phyloP scores from a whole-genome alignment of 306 rosid species.

The Pyrus bretschneideri region DNA sequence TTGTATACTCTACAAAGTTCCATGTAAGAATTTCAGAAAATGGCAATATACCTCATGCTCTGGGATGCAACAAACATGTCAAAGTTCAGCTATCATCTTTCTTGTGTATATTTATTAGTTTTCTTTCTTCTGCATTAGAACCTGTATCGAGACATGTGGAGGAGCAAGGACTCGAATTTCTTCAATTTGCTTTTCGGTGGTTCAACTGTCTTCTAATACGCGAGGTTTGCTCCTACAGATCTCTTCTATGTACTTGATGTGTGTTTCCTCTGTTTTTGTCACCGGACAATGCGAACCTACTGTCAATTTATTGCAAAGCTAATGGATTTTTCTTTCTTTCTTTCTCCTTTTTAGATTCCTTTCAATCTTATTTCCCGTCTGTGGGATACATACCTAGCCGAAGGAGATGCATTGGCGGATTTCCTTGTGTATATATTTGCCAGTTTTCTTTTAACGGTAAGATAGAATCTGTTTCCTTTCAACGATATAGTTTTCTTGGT shows the following conservation, averaged over 20 bases:
- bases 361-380: conserved; percentile 86
- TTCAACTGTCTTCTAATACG: conserved; percentile 96
- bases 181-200: conserved; percentile 99
- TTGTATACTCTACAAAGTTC: not conserved
- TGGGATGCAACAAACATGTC: not conserved
- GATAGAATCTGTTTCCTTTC: conserved; percentile 16
- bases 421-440: conserved; percentile 96
- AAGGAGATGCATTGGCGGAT: conserved; percentile 95
- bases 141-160: conserved; percentile 95
- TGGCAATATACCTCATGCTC: not conserved
- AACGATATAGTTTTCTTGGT: not conserved
- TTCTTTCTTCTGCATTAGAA: conserved; percentile 39
- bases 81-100: conserved; percentile 1
- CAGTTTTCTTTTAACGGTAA: conserved; percentile 96
- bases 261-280: conserved; percentile 6
- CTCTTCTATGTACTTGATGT: not conserved
- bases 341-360: conserved; percentile 55
- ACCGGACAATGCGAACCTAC: not conserved
- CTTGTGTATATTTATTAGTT: not conserved
- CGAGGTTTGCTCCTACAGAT: conserved; percentile 52
- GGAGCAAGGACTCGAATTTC: conserved; percentile 88
- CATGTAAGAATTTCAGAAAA: not conserved
- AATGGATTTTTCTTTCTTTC: conserved; percentile 9
- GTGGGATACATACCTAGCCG: conserved; percentile 99
- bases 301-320: conserved; percentile 20